Conservation (phyloP, 495 filamentous ascomycete genomes). For the Penicillium parvum region DNA sequence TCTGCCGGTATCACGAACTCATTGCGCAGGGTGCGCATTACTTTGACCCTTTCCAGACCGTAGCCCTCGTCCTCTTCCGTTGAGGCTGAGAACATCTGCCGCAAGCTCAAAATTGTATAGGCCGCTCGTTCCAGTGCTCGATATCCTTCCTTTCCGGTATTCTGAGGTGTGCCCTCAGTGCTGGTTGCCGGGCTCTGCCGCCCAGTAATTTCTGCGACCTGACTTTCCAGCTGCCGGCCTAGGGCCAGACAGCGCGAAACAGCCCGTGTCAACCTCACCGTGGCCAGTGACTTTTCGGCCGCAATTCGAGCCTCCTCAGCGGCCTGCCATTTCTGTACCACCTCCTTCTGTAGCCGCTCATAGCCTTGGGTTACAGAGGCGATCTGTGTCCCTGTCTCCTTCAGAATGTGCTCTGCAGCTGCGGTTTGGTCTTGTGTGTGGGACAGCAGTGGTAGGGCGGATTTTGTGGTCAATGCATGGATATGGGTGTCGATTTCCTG, state of each 20-base stretch:
- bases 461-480: slow-evolving; percentile 78
- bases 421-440: slow-evolving; percentile 69
- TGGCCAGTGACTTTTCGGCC: slow-evolving; percentile 68
- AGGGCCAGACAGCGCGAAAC: slow-evolving; percentile 72
- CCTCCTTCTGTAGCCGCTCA: slow-evolving; percentile 74
- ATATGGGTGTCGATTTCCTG: slow-evolving; percentile 98
- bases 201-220: slow-evolving; percentile 59
- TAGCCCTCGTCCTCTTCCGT: slow-evolving; percentile 68
- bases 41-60: slow-evolving; percentile 65
- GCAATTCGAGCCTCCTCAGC: slow-evolving; percentile 74
- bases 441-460: slow-evolving; percentile 75
- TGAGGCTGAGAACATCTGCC: slow-evolving; percentile 63
- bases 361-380: slow-evolving; percentile 76
- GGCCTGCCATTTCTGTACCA: slow-evolving; percentile 72
- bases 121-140: slow-evolving; percentile 73
- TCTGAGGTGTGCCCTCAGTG: slow-evolving; percentile 20
- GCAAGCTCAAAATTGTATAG: slow-evolving; percentile 66
- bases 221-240: slow-evolving; percentile 81
- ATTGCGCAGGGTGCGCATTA: slow-evolving; percentile 60
- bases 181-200: slow-evolving; percentile 17
- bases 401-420: slow-evolving; percentile 63
- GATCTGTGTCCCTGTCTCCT: slow-evolving; percentile 71
- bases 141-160: slow-evolving; percentile 62
- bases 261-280: slow-evolving; percentile 70
- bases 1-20: slow-evolving; percentile 68